A percentile compares a stretch with the other conserved stretches of the same genome.
These are phyloP conservation scores for Dendrostoma leiphaemia DNA, from an alignment of 2,329 filamentous ascomycete genomes.

Conservation along the genomic window DNA sequence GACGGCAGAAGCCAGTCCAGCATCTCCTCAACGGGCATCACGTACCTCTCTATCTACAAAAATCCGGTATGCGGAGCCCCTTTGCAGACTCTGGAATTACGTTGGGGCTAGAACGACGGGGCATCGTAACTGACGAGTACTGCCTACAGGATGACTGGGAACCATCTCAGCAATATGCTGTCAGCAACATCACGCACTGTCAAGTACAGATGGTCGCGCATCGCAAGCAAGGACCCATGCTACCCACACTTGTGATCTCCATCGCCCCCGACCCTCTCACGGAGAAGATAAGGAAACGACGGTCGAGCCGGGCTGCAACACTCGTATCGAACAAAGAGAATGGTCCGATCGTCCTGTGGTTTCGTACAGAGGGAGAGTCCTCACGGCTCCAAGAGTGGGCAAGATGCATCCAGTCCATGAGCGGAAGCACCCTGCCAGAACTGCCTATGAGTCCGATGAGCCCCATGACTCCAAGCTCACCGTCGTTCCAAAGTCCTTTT, in stretches of 20 bases:
- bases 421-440: conserved; percentile 39
- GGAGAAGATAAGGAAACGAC: conserved; percentile 62
- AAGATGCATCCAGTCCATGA: conserved; percentile 45
- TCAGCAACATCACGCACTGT: conserved; percentile 53
- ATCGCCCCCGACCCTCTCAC: conserved; percentile 48
- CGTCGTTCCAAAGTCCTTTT: conserved; percentile 55
- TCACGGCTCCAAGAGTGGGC: conserved; percentile 56
- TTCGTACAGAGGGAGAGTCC: conserved; percentile 44
- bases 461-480: conserved; percentile 52
- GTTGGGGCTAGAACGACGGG: neutral
- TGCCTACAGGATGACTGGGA: conserved; percentile 49
- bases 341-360: conserved; percentile 50
- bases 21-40: conserved; percentile 34
- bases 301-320: conserved; percentile 61
- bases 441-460: conserved; percentile 46
- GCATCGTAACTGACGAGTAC: conserved; percentile 18
- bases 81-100: too few species aligned
- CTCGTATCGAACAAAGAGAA: conserved; percentile 49
- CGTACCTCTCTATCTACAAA: conserved; percentile 55
- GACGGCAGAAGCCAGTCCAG: conserved; percentile 21
- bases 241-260: conserved; percentile 59
- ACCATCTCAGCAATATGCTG: conserved; percentile 51
- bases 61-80: conserved; percentile 9
- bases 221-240: conserved; percentile 58
- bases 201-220: conserved; percentile 58